Evolutionary conservation across 208 protist species (phyloP).

Genomic region (Crithidia sp.): DNA sequence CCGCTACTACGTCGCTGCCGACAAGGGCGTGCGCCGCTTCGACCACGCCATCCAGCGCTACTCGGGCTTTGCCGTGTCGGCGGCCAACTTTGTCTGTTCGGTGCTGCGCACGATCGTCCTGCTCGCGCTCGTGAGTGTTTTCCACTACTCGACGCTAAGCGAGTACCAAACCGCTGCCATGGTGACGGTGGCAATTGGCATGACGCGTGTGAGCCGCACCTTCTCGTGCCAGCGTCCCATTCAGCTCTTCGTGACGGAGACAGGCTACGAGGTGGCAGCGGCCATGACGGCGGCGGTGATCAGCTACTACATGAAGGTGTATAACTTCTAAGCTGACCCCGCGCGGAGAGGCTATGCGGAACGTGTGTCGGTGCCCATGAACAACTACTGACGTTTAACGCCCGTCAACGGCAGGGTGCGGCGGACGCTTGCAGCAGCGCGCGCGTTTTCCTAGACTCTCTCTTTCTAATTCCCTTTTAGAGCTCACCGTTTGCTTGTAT

Average conservation of each 20-base stretch:
- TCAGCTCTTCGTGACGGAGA: conserved; percentile 74
- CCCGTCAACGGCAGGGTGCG: too few species aligned
- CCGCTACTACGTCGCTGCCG: conserved; percentile 82
- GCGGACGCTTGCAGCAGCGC: too few species aligned
- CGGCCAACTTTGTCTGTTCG: conserved; percentile 49
- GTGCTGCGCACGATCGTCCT: conserved; percentile 55
- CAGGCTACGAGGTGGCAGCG: conserved; percentile 71
- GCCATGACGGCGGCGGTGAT: conserved; percentile 63
- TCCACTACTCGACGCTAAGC: conserved; percentile 49
- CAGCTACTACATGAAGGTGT: conserved; percentile 67
- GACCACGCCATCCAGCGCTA: conserved; percentile 84
- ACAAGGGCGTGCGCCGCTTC: conserved; percentile 84
- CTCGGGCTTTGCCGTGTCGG: conserved; percentile 37
- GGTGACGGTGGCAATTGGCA: conserved; percentile 47
- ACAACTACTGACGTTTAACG: too few species aligned
- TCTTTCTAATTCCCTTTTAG: conserved; percentile 12
- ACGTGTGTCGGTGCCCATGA: too few species aligned
- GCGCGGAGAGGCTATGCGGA: too few species aligned
- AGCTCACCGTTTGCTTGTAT: conserved; percentile 2
- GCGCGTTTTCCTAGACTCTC: background rate
- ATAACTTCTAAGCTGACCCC: conserved; percentile 40
- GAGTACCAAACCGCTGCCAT: conserved; percentile 75
- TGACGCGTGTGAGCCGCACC: conserved; percentile 62
- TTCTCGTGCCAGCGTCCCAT: conserved; percentile 83
- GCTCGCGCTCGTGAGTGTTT: conserved; percentile 41